Evolutionary conservation across 768 basidiomycete genomes (phyloP).

Genomic region (Boletus rubescentipes): DNA sequence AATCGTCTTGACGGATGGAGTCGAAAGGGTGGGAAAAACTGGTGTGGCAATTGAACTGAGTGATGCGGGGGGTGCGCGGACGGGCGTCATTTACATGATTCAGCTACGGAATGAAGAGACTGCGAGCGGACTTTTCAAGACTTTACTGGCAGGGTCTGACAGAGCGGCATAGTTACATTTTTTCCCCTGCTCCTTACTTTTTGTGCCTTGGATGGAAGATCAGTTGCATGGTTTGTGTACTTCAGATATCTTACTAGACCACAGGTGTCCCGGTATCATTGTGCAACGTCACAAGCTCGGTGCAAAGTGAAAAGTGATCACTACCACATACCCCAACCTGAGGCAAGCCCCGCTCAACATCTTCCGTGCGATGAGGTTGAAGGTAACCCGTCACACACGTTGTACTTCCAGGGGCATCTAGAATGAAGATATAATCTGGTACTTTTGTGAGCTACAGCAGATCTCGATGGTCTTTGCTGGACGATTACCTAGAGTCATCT

Average conservation of each 20-base stretch:
- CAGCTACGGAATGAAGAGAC: slow-evolving; percentile 88
- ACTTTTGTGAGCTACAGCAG: slow-evolving; percentile 8
- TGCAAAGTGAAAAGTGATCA: slow-evolving; percentile 82
- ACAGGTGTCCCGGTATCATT: slow-evolving; percentile 5
- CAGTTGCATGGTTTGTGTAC: neutral
- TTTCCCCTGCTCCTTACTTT: neutral
- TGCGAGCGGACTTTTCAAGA: slow-evolving; percentile 82
- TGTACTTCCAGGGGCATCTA: slow-evolving; percentile 41
- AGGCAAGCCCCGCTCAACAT: slow-evolving; percentile 77
- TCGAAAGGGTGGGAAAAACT: slow-evolving; percentile 98
- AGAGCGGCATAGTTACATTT: slow-evolving; percentile 40
- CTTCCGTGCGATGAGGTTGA: slow-evolving; percentile 54
- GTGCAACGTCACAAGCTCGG: slow-evolving; percentile 45
- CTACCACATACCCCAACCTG: slow-evolving; percentile 74
- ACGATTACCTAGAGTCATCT: slow-evolving; percentile 67
- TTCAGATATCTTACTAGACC: slow-evolving; percentile 13
- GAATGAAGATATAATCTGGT: slow-evolving; percentile 87
- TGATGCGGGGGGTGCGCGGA: slow-evolving; percentile 78
- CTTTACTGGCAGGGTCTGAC: slow-evolving; percentile 85
- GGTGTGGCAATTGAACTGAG: slow-evolving; percentile 96
- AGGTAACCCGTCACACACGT: slow-evolving; percentile 54
- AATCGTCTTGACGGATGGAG: slow-evolving; percentile 93
- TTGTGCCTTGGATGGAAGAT: neutral
- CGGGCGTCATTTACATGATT: slow-evolving; percentile 96
- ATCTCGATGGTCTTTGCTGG: neutral